Evolutionary conservation across 2,329 filamentous ascomycete genomes (phyloP).

Genomic region (Zymoseptoria passerinii): DNA sequence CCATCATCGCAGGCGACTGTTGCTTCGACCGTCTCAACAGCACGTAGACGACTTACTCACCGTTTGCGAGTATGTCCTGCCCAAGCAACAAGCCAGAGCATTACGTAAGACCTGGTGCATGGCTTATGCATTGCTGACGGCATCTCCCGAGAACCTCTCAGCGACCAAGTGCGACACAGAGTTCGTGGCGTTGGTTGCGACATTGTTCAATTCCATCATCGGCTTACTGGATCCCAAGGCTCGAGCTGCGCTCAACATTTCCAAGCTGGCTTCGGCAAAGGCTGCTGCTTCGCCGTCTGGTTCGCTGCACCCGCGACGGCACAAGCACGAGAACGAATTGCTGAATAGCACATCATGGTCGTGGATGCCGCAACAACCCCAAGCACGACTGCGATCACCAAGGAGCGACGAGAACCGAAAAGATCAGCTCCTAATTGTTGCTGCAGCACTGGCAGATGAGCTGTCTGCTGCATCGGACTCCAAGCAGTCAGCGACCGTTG

Average conservation of each 20-base stretch:
- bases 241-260: slow-evolving; percentile 20
- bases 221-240: slow-evolving; percentile 22
- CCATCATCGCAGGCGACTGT: slow-evolving; percentile 24
- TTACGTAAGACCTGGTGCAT: slow-evolving; percentile 25
- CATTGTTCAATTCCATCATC: slow-evolving; percentile 33
- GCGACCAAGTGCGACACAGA: slow-evolving; percentile 16
- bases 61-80: slow-evolving; percentile 24
- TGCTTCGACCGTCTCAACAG: slow-evolving; percentile 19
- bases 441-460: slow-evolving; percentile 22
- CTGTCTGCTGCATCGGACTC: slow-evolving; percentile 3
- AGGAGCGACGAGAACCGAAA: slow-evolving; percentile 12
- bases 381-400: slow-evolving; percentile 2
- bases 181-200: slow-evolving; percentile 34
- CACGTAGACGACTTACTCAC: slow-evolving; percentile 19
- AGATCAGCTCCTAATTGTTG: slow-evolving; percentile 22
- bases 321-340: background rate
- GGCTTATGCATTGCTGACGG: slow-evolving; percentile 16
- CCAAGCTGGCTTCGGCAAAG: slow-evolving; percentile 18
- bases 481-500: background rate
- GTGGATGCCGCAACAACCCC: slow-evolving; percentile 11
- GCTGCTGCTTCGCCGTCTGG: background rate
- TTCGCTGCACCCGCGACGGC: background rate
- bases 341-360: slow-evolving; percentile 14
- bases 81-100: slow-evolving; percentile 13
- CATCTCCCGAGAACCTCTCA: slow-evolving; percentile 7